Base-by-base conservation (phyloP, 306 rosid genomes). In the Fragaria ananassa region DNA sequence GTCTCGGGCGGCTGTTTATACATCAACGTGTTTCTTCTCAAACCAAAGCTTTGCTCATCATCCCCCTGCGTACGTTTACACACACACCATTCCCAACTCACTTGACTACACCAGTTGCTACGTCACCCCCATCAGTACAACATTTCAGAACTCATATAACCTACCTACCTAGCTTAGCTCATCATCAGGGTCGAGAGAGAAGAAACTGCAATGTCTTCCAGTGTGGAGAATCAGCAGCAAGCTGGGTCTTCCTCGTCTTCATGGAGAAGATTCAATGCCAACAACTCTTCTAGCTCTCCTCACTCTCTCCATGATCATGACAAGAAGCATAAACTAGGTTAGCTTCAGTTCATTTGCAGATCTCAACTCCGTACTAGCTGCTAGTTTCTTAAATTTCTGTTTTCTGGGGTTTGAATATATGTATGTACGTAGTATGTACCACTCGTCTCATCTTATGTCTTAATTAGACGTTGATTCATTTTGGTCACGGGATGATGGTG, bases 1-100 rank as follows among this genome's bases (percentile, higher is more conserved):
- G 85, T 77, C 79, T 63, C 78, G 88, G 89, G 76, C 80, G 91
- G 93, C 66, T 79, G 10, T 34, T 19, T 79, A 18, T 57, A 70
- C 74, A 70, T 80, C 91, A 75, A 89, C 93, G 93, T 89, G 93
- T 85, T 87, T 89, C 74, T 80, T 85, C 81, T 31, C 78, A 51
- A 77, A 67, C 93, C 93, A 89, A 89, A 71, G 74, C 57, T 80
- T 45, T 19, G 41, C 57, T 69, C 71, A n/a, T 67, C 46, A 42
- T 42, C 46, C 70, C 6, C 25, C 47, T 35, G 37, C 29, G 47
- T 8, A 35, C 27, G 45, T 63, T 34, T 4, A n/a, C 49, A 41
- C 44, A 60, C 49, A 9, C 71, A 9, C 29, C 27, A 39, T 9
- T 66, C 71, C 19, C 66, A 27, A 13, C 6, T 27, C 68, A 63